Evolutionary conservation across 805 yeast species (phyloP), one percentile per base, ranked within the genome.

Genomic region (Tetrapisispora taiwanensis): DNA sequence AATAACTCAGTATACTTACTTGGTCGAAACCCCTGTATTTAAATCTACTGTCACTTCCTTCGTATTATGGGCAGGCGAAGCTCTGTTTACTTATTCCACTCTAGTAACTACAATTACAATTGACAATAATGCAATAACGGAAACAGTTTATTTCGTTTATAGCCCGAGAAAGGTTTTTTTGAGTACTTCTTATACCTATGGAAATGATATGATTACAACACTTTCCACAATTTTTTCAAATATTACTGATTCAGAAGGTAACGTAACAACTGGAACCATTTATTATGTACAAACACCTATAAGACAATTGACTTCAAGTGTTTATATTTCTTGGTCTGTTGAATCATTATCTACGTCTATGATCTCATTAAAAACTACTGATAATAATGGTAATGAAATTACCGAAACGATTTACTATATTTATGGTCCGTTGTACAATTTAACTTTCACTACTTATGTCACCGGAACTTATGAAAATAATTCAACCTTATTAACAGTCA

Each of bases 251-350:
- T 2, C 13, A 14, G 30, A 30, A 20, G 32, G 34, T 10, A 10
- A 26, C 15, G 31, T 20, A 8, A 36, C 45, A 5, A 42, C 37
- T 17, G 36, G 22, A 13, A 15, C 24, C 15, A 37, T 48, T 12
- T 50, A 48, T 30, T 48, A 38, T 32, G 52, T 48, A 13, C 50
- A 49, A 7, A 50, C 52, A 20, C 52, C 53, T n/a, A 30, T 42
- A 18, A 22, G 42, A 17, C 24, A n/a, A 12, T 26, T 33, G 1
- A 28, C 30, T 28, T 14, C 24, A 9, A 38, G 34, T 7, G 15
- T 36, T 18, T 20, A 8, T 5, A 17, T 18, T 7, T 22, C 40
- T n/a, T 37, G 18, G 31, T 18, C 31, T 10, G 13, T 19, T 26
- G 10, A 36, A 8, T 1, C 36, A 4, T 19, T 24, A 17, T 45